Evolutionary conservation across 2,329 filamentous ascomycete species (phyloP).

Genomic region (Sporothrix sp.): DNA sequence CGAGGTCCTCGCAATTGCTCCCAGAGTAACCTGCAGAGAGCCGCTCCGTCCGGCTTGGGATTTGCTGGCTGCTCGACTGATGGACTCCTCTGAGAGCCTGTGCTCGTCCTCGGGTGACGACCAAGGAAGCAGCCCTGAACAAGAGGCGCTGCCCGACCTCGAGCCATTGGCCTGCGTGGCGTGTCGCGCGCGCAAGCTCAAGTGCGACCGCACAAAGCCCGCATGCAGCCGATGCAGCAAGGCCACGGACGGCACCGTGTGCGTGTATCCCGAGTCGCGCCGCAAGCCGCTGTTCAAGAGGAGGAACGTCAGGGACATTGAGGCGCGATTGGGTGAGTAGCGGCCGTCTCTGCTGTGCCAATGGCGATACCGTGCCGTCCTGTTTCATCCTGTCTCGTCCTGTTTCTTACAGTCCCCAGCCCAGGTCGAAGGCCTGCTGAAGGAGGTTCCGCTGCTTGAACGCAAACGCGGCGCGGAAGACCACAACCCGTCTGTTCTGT

Average conservation of each 20-base stretch:
- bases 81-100: neutral
- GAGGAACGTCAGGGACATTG: slow-evolving; percentile 81
- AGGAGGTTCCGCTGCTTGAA: slow-evolving; percentile 40
- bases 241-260: slow-evolving; percentile 53
- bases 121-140: neutral
- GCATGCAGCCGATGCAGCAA: slow-evolving; percentile 71
- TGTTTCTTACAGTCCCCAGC: slow-evolving; percentile 33
- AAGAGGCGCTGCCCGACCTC: neutral
- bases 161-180: slow-evolving; percentile 67
- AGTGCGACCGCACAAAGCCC: slow-evolving; percentile 74
- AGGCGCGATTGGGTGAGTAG: slow-evolving; percentile 72
- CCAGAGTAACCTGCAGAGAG: too few relatives aligned
- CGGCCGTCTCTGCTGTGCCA: neutral
- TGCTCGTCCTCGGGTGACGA: neutral
- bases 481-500: neutral
- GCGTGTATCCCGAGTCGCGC: slow-evolving; percentile 79
- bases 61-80: neutral
- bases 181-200: slow-evolving; percentile 75
- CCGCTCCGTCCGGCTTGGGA: too few relatives aligned
- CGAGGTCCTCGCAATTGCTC: neutral
- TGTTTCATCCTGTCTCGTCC: neutral
- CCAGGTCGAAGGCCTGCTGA: slow-evolving; percentile 73
- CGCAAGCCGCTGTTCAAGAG: slow-evolving; percentile 82
- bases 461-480: slow-evolving; percentile 2
- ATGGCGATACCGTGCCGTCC: too few relatives aligned